Evolutionary conservation across 2,329 filamentous ascomycete genomes (phyloP).

Genomic region (Fusarium sp.): DNA sequence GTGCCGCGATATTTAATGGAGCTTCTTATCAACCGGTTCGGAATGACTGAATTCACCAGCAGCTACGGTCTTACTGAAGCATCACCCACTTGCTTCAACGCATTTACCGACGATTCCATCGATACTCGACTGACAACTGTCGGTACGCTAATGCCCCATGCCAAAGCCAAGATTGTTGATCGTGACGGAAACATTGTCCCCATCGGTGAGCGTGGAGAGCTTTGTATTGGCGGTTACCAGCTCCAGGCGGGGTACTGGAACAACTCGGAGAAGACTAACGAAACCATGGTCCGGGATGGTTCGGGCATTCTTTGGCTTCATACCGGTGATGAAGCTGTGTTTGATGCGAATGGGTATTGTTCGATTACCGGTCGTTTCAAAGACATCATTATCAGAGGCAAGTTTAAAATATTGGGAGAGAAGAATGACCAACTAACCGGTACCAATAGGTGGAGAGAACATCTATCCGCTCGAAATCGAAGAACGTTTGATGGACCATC

Average conservation of each 20-base stretch:
- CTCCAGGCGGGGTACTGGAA: slow-evolving; percentile 75
- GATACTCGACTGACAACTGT: slow-evolving; percentile 76
- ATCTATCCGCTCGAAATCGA: slow-evolving; percentile 81
- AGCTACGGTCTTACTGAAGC: slow-evolving; percentile 82
- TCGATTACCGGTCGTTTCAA: slow-evolving; percentile 81
- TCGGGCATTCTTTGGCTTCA: slow-evolving; percentile 69
- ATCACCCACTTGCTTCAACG: slow-evolving; percentile 83
- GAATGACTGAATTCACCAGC: slow-evolving; percentile 79
- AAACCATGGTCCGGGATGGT: slow-evolving; percentile 65
- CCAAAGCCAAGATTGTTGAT: slow-evolving; percentile 81
- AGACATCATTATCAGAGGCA: slow-evolving; percentile 80
- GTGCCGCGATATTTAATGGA: slow-evolving; percentile 82
- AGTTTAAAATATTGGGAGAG: slow-evolving; percentile 29
- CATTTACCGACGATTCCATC: slow-evolving; percentile 78
- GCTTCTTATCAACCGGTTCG: slow-evolving; percentile 74
- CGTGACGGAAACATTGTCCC: slow-evolving; percentile 73
- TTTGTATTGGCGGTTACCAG: slow-evolving; percentile 83
- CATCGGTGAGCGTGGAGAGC: slow-evolving; percentile 75
- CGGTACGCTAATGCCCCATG: slow-evolving; percentile 80
- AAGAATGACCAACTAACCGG: slow-evolving; percentile 35
- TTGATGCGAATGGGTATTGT: slow-evolving; percentile 76
- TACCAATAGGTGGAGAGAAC: slow-evolving; percentile 72
- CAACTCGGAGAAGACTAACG: slow-evolving; percentile 78
- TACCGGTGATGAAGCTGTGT: slow-evolving; percentile 76
- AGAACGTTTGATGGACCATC: slow-evolving; percentile 74